Evolutionary conservation across 495 filamentous ascomycete genomes (phyloP).

Genomic region (Aspergillus mulundensis): DNA sequence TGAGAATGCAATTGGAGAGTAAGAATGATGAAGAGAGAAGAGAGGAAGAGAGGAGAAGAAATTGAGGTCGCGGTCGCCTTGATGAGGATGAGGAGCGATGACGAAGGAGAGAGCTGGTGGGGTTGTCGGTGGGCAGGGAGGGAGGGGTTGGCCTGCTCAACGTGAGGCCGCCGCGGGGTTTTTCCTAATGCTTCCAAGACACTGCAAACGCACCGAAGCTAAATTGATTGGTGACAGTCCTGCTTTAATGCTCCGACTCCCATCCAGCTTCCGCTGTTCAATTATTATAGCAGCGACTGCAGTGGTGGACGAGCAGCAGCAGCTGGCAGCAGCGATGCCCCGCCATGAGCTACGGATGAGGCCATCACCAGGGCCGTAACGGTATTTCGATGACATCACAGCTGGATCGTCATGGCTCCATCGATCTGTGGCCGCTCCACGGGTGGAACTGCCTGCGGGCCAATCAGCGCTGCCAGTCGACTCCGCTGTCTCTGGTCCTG

Average conservation of each 20-base stretch:
- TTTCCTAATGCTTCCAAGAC: neutral
- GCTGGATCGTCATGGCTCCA: constrained; percentile 40
- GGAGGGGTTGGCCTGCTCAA: neutral
- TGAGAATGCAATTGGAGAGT: neutral
- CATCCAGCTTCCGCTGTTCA: neutral
- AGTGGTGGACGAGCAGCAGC: neutral
- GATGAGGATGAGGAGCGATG: constrained; percentile 20
- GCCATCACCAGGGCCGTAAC: neutral
- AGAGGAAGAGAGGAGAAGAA: constrained; percentile 3
- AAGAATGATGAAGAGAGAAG: constrained; percentile 8
- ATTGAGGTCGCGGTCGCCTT: constrained; percentile 11
- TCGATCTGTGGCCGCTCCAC: constrained; percentile 34
- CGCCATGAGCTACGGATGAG: neutral
- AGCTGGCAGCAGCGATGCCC: neutral
- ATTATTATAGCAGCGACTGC: neutral
- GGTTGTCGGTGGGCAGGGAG: constrained; percentile 12
- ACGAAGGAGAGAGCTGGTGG: constrained; percentile 11
- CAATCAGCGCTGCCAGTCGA: constrained; percentile 19
- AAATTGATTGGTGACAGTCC: neutral
- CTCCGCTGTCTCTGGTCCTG: constrained; percentile 19
- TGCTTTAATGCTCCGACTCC: neutral
- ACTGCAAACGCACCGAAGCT: neutral
- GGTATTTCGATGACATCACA: constrained; percentile 7
- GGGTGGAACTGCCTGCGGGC: constrained; percentile 23
- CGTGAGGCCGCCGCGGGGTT: neutral